A percentile compares a stretch with the other conserved stretches of the same genome.
phyloP scores from a whole-genome alignment of 768 basidiomycete genomes.

The Pleurotus salmoneostramineus region DNA sequence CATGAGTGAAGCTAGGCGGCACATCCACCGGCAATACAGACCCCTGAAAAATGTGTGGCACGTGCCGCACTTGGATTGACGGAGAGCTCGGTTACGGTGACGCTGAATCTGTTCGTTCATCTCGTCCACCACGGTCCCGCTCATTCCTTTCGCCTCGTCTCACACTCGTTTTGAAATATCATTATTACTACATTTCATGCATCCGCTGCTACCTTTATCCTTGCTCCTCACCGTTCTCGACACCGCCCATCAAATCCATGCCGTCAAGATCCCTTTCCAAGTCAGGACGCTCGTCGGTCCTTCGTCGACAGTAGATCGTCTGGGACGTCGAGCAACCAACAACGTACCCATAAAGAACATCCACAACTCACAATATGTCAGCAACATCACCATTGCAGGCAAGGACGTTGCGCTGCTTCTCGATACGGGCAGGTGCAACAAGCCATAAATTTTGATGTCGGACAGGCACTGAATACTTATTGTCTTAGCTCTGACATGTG shows the following conservation, averaged over 20 bases:
- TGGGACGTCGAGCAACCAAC: slow-evolving; percentile 13
- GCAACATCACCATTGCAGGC: slow-evolving; percentile 68
- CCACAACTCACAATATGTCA: slow-evolving; percentile 70
- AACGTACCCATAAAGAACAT: slow-evolving; percentile 54
- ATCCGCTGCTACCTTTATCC: slow-evolving; percentile 8
- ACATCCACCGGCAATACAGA: neutral
- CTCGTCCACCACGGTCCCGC: neutral
- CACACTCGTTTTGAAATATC: neutral
- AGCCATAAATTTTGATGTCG: neutral
- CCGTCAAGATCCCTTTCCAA: slow-evolving; percentile 11
- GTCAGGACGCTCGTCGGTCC: neutral
- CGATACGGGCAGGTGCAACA: slow-evolving; percentile 70
- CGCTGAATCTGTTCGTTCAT: neutral
- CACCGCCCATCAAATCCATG: neutral
- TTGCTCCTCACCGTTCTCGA: slow-evolving; percentile 8
- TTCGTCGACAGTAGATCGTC: neutral
- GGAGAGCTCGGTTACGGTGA: neutral
- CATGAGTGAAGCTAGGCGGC: no score
- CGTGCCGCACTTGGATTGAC: neutral
- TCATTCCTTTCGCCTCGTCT: neutral
- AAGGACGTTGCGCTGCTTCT: slow-evolving; percentile 54
- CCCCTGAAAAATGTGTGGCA: neutral
- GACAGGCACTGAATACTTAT: no score
- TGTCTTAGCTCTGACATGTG: slow-evolving; percentile 71
- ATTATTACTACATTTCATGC: slow-evolving; percentile 1